Evolutionary conservation across 2,329 filamentous ascomycete species (phyloP).

Genomic region (Fusarium tjaetaba): DNA sequence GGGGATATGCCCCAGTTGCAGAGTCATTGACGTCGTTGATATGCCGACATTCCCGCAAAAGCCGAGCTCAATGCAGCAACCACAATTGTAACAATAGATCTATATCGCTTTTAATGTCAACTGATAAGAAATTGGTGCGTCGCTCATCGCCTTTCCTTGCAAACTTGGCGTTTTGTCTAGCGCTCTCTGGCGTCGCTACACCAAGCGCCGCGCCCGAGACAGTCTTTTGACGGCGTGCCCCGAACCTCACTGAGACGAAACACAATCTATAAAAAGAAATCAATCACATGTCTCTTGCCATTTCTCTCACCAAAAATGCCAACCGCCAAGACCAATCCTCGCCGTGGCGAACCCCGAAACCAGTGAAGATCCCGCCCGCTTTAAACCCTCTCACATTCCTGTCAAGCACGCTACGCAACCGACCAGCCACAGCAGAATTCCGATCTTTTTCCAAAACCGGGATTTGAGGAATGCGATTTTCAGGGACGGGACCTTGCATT

Average conservation of each 20-base stretch:
- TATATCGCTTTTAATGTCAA: accelerated
- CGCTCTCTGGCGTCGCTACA: background rate
- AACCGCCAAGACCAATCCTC: conserved; percentile 2
- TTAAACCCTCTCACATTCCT: conserved; percentile 21
- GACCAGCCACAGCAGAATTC: conserved; percentile 10
- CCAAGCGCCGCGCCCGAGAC: background rate
- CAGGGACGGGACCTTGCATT: background rate
- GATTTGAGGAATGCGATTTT: conserved; percentile 11
- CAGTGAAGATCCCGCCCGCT: background rate
- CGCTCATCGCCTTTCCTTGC: no score
- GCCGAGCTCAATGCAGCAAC: no score
- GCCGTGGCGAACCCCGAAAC: conserved; percentile 1
- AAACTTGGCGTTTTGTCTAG: background rate
- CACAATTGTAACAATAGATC: accelerated
- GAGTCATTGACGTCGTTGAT: conserved; percentile 3
- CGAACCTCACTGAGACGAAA: background rate
- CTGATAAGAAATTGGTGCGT: accelerated
- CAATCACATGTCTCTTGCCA: no score
- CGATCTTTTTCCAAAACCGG: background rate
- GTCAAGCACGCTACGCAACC: background rate
- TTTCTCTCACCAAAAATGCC: no score
- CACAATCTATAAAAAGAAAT: background rate
- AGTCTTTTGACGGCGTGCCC: background rate
- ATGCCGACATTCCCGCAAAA: background rate
- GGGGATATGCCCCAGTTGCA: background rate